Evolutionary conservation across 2,329 filamentous ascomycete genomes (phyloP), one percentile per base, ranked within the genome.

Genomic region (Onygenales sp.): DNA sequence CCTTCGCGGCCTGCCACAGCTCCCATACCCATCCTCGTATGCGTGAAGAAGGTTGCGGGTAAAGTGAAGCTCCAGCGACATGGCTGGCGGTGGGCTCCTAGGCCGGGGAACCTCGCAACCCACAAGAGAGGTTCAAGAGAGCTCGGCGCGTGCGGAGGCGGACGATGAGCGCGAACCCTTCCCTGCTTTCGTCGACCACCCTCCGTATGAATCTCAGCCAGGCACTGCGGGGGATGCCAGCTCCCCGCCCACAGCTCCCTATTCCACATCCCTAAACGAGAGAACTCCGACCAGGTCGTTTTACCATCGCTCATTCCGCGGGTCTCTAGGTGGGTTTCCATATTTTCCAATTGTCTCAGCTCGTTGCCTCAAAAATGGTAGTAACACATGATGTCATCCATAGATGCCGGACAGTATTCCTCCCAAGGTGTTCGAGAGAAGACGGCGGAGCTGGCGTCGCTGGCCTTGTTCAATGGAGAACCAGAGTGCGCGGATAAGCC

Each of bases 371-470:
- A 13, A 3, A 7, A 36, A 21, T 27, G 36, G 14, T 50, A 35
- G 36, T 50, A 50, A 50, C 21, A 33, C 14, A 33, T 43, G 2
- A n/a, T 35, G 72, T 41, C 77, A 78, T 14, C 7, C n/a, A 65
- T 81, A 70, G 87, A 92, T 65, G 86, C 82, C 61, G 79, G 82
- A 14, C 82, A 88, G 61, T 87, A 88, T 68, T 86, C 88, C 41
- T 79, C 78, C 36, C 82, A 84, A 55, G 87, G 84, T 59, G 86
- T 95, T 42, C 85, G 90, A 58, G 85, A 93, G 70, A 86, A 93
- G 65, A 94, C 90, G 2, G 88, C 89, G 50, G 89, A 95, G 70
- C 77, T 95, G 54, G 90, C 90, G 43, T 89, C 82, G 14, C 89
- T 91, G 66, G 84, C 89, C 49, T 78, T 95, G 32, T 85, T 85